Evolutionary conservation across 352 stramenopile species (phyloP), one percentile per base, ranked within the genome.

Genomic region (Pythium myriotylum): DNA sequence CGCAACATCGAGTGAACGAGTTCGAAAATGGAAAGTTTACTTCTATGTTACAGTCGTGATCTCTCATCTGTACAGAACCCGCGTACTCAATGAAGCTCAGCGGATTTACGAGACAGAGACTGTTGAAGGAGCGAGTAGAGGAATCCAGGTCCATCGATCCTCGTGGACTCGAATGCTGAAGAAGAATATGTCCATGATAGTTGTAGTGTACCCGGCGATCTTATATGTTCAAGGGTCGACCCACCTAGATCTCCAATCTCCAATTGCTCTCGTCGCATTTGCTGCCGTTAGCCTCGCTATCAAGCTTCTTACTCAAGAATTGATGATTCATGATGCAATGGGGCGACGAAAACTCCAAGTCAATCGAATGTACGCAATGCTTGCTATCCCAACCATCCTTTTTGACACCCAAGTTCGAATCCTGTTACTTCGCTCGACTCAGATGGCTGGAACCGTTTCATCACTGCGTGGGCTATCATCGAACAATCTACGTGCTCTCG

Each of bases 321-420:
- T 52, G 9, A 24, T 46, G 3, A 67, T 51, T 29, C 16, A 51
- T 16, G 37, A 8, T 2, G 40, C 58, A 10, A 50, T 55, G 51
- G 40, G 41, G 20, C 22, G 54, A 35, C 52, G 26, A 10, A 26
- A 54, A 24, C 53, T 50, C 1, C 51, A 66, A 14, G 39, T 62
- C 19, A 46, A 53, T 6, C 58, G 37, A 16, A 70, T 70, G 50
- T 65, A 67, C 16, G 46, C 49, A 2, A 46, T 45, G 4, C 24
- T 59, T 1, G 59, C 52, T 1, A 39, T 68, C 7, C 59, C 65
- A 2, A 72, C 65, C 1, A 60, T 68, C 16, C 50, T 72, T 24
- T 58, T 72, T 16, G 65, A 68, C 37, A 68, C 53, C 1, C 65
- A 72, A 47, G 39, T 72, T 20, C 58, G 64, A 0, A 59, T 72